Base-by-base conservation (phyloP, 106 monocot species). In the Chionographis japonica region DNA sequence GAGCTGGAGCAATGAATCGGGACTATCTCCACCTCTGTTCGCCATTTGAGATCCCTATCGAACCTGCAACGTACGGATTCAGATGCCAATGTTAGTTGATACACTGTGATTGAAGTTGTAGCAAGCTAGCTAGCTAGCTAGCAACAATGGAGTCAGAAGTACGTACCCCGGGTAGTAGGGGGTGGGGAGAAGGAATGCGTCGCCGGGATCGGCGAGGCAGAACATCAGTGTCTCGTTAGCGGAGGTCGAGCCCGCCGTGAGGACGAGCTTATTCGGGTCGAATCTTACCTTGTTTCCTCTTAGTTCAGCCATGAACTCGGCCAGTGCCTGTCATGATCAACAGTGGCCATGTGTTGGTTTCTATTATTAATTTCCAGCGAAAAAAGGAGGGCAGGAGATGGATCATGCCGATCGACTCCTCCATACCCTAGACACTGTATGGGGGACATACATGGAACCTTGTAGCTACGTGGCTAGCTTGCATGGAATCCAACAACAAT, bases 161-260 rank as follows among this genome's bases (percentile, higher is more conserved):
- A 38, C 67, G n/a, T 74, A 86, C 90, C 84, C 90, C 12, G 90
- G 90, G 54, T 86, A 90, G 54, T 90, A 86, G 2, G 86, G 86
- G 8, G 83, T 83, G 0, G 86, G 90, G 5, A 90, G 72, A 15
- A 90, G 90, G 62, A 90, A 90, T 0, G 78, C 86, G 20, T 90
- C 90, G 8, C 90, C 90, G 12, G 83, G 90, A 3, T 86, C 74
- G 27, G 86, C 83, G 2, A 90, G 86, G 62, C 90, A 90, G 56
- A 90, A 86, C 35, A 86, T 86, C 11, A 90, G 71, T 12, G 70
- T 80, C 60, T 90, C 90, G 63, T 90, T 86, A 11, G 90, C 90
- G 13, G 86, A 84, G 1, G 90, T 90, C 39, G 90, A 76, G 17
- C 90, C 90, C 0, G 83, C 90, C 8, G 83, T 79, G 74, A 90